Base-by-base conservation (phyloP, 1,284 basidiomycete genomes). In the Moesziomyces sp. region DNA sequence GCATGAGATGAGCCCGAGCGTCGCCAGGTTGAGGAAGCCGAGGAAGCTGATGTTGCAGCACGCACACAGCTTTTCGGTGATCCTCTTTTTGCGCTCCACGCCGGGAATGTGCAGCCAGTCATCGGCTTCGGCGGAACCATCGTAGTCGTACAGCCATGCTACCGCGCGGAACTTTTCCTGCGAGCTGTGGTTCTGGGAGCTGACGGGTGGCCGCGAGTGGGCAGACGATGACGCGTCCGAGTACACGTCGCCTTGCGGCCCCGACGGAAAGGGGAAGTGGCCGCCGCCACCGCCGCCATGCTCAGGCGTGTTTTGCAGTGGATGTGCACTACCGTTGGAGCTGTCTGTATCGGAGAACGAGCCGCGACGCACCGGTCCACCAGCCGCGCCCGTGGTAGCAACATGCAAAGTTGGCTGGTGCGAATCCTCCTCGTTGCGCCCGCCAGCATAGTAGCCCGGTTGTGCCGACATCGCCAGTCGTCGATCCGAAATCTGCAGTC, bases 131-230 rank as follows among this genome's bases (percentile, higher is more conserved):
- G 56, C 45, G 0, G 47, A 51, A 4, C 52, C 62, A 26, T 64
- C 58, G 43, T 71, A 66, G 47, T 71, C 62, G 68, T 65, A 66
- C 28, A 71, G 55, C 62, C 58, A 58, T 5, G 61, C 45, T 3
- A 61, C 51, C 9, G 52, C 52, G 11, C 35, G 35, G 16, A 16
- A 38, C 35, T 38, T 38, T 3, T 38, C 35, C 9, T 30, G 30
- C 35, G 35, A 16, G 35, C 3, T 46, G 42, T 5, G 46, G 45
- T 13, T 38, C 35, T 5, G 23, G 19, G 19, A 30, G 45, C 42
- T 54, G 53, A 45, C 13, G 5, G 26, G 45, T 45, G 26, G 35
- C 14, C 11, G n/a, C 13, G 43, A 28, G 30, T 45, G 11, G 13
- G 3, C 18, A 35, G 40, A 38, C 14, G 35, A 38, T 1, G 46